Evolutionary conservation across 805 yeast genomes (phyloP).

Genomic region (Saccharomycodes ludwigii): DNA sequence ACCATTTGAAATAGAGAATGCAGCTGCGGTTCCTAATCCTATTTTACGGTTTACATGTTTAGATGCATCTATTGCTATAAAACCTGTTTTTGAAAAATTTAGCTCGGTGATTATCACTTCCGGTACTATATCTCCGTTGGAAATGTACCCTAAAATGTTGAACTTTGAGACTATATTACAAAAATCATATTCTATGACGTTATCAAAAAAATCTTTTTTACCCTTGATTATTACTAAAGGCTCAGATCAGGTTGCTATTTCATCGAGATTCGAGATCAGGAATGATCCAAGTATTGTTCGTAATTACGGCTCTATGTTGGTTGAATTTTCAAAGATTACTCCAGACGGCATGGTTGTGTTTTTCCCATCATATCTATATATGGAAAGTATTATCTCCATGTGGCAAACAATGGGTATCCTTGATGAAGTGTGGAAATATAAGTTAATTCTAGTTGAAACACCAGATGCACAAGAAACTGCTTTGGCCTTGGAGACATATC

Average conservation of each 20-base stretch:
- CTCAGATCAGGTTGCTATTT: slow-evolving; percentile 93
- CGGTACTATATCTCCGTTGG: slow-evolving; percentile 96
- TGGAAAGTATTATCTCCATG: slow-evolving; percentile 96
- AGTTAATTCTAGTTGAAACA: slow-evolving; percentile 87
- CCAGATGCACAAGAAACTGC: slow-evolving; percentile 99
- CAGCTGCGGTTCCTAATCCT: slow-evolving; percentile 93
- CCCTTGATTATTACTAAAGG: slow-evolving; percentile 97
- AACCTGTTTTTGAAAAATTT: slow-evolving; percentile 90
- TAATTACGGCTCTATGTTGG: slow-evolving; percentile 84
- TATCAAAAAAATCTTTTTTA: slow-evolving; percentile 80
- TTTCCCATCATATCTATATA: slow-evolving; percentile 91
- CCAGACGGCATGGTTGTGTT: slow-evolving; percentile 98
- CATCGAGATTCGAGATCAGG: slow-evolving; percentile 91
- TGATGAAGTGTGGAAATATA: slow-evolving; percentile 98
- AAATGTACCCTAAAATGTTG: slow-evolving; percentile 96
- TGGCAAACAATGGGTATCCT: slow-evolving; percentile 98
- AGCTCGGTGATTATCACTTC: slow-evolving; percentile 90
- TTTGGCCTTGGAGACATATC: slow-evolving; percentile 84
- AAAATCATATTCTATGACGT: slow-evolving; percentile 91
- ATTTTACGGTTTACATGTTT: slow-evolving; percentile 84
- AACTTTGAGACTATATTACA: slow-evolving; percentile 88
- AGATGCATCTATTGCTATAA: slow-evolving; percentile 96
- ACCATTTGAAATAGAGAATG: slow-evolving; percentile 90
- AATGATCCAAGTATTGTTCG: slow-evolving; percentile 97
- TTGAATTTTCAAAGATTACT: slow-evolving; percentile 87